Percentiles rank a stretch among this genome's conserved stretches.
Conservation (phyloP, 31 red algal genomes). For the Endocladia muricata region DNA sequence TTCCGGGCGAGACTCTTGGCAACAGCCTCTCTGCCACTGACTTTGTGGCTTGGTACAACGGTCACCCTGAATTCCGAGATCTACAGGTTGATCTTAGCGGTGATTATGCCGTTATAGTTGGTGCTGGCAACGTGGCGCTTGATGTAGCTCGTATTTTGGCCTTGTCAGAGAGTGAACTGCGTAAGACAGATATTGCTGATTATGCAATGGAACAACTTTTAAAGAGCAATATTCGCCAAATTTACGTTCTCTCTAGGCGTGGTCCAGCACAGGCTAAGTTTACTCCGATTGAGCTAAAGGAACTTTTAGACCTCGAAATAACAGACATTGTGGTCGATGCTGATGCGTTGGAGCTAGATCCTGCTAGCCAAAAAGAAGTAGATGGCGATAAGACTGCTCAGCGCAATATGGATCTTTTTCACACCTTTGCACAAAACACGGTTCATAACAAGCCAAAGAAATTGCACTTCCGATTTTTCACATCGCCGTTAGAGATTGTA, state of each 20-base stretch:
- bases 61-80: slow-evolving; percentile 21
- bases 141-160: slow-evolving; percentile 61
- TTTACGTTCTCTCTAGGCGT: background rate
- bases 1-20: slow-evolving; percentile 31
- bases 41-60: slow-evolving; percentile 80
- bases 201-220: no score
- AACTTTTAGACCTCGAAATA: slow-evolving; percentile 14
- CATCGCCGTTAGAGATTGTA: no score
- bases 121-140: slow-evolving; percentile 66
- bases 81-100: background rate
- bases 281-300: slow-evolving; percentile 65
- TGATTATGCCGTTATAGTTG: slow-evolving; percentile 49
- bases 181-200: background rate
- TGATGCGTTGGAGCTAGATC: background rate
- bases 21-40: slow-evolving; percentile 33
- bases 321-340: background rate
- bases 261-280: slow-evolving; percentile 49
- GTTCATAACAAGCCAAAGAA: no score
- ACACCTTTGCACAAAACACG: background rate
- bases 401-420: background rate
- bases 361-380: background rate
- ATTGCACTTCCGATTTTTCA: no score
- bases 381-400: background rate
- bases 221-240: background rate
- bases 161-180: background rate